Conservation (phyloP, 192 early-diverging fungal species). For the Coemansia sp. region DNA sequence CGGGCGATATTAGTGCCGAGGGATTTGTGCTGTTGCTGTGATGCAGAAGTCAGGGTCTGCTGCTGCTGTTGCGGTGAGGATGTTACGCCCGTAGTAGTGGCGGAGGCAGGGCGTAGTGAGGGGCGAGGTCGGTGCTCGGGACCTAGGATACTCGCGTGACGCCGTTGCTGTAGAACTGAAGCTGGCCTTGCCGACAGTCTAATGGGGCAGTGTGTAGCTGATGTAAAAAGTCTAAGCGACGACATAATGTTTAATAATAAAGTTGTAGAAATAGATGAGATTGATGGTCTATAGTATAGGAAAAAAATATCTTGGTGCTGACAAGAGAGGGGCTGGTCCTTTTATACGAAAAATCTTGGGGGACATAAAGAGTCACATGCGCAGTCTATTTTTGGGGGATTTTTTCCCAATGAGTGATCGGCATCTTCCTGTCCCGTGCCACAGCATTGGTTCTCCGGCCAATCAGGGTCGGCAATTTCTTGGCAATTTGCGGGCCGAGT, state of each 20-base stretch:
- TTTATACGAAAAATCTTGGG: neutral
- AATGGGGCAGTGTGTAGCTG: neutral
- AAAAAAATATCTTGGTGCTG: neutral
- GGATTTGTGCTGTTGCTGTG: neutral
- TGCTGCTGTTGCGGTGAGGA: conserved; percentile 4
- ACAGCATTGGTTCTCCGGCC: neutral
- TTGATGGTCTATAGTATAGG: neutral
- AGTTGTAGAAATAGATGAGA: neutral
- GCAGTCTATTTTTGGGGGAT: neutral
- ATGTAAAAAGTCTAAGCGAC: neutral
- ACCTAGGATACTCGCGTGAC: conserved; percentile 22
- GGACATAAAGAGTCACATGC: neutral
- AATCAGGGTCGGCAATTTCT: neutral
- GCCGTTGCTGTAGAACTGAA: neutral
- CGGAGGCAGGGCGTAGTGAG: neutral
- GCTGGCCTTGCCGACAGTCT: neutral
- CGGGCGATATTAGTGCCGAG: neutral
- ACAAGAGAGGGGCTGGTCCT: neutral
- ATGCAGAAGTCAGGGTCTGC: neutral
- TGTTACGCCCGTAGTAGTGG: conserved; percentile 6
- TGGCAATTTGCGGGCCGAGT: neutral
- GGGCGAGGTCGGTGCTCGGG: neutral
- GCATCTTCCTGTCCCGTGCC: too few relatives aligned
- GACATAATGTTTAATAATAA: neutral
- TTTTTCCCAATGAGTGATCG: too few relatives aligned